These are phyloP conservation scores for Kazachstania viticola DNA, from an alignment of 805 yeast genomes.

Conservation along the genomic window DNA sequence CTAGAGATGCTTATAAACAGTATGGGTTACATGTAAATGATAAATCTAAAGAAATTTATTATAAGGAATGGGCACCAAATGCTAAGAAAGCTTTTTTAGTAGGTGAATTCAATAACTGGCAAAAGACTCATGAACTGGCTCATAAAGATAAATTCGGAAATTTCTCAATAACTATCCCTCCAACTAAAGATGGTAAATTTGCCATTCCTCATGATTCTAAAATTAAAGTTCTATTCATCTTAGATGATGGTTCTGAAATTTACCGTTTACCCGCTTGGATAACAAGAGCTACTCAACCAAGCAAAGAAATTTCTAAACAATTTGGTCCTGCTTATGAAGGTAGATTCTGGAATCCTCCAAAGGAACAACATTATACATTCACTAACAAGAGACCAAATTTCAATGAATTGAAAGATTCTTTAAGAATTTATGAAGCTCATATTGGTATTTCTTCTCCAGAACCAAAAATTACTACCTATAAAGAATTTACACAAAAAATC, in stretches of 20 bases:
- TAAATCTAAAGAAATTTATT: slow-evolving; percentile 41
- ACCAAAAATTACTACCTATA: slow-evolving; percentile 72
- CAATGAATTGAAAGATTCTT: slow-evolving; percentile 31
- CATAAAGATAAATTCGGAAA: slow-evolving; percentile 55
- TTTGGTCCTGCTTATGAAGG: slow-evolving; percentile 56
- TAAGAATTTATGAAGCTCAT: slow-evolving; percentile 89
- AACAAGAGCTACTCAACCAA: slow-evolving; percentile 67
- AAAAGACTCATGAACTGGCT: slow-evolving; percentile 42
- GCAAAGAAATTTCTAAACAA: slow-evolving; percentile 35
- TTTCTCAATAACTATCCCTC: slow-evolving; percentile 51
- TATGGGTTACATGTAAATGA: slow-evolving; percentile 66
- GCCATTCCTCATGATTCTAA: slow-evolving; percentile 76
- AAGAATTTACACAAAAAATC: slow-evolving; percentile 67
- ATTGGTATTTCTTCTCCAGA: slow-evolving; percentile 90
- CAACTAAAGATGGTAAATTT: slow-evolving; percentile 30
- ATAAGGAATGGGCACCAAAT: slow-evolving; percentile 85
- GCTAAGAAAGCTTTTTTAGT: slow-evolving; percentile 65
- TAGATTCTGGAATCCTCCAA: slow-evolving; percentile 79
- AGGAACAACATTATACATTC: slow-evolving; percentile 39
- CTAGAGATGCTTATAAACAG: slow-evolving; percentile 54
- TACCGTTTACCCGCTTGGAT: slow-evolving; percentile 89
- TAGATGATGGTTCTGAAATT: slow-evolving; percentile 56
- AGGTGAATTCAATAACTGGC: slow-evolving; percentile 91
- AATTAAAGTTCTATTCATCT: slow-evolving; percentile 56
- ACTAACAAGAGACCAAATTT: slow-evolving; percentile 53